Base-by-base conservation (phyloP, 2,329 filamentous ascomycete genomes). In the Sporothrix euskadiensis region DNA sequence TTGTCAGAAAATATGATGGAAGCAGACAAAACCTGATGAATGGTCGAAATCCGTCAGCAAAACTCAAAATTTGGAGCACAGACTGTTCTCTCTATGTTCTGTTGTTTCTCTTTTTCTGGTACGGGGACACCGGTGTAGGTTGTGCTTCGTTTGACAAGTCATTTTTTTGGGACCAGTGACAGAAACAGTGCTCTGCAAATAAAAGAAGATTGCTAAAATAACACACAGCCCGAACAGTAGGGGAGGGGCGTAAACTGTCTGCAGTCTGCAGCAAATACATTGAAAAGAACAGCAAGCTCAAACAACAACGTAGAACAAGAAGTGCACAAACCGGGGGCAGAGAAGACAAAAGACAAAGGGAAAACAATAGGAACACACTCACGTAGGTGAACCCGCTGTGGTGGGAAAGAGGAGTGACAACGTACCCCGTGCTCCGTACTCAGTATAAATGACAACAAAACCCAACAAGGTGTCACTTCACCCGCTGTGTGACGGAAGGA, bases 121-220 rank as follows among this genome's bases (percentile, higher is more conserved):
- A 26, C 22, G 41, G 44, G 63, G 19, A 69, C 47, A 57, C 52
- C 22, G 52, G 41, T 19, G 16, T 4, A 57, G 8, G 54, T 22
- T 61, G 69, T 61, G 41, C 69, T 70, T 59, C 52, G 68, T 59
- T 52, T 71, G 54, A 71, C 41, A 5, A 35, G 56, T 61, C 69
- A 61, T 41, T 47, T 59, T 71, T 59, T 30, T n/a, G 49, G 52
- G 69, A 69, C 6, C 7, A 47, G 59, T 41, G 59, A 44, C 59
- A 41, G 30, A 32, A 59, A 14, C 32, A 49, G 57, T 61, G 26
- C 30, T n/a, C 22, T 26, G 54, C 6, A 57, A 3, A 65, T 44
- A 35, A 35, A 35, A 19, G 5, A n/a, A 61, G n/a, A 61, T 30
- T 22, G 3, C 35, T 35, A 35, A 56, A 16, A 49, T 4, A 49